Evolutionary conservation across 192 early-diverging fungal species (phyloP), one percentile per base, ranked within the genome.

Genomic region (Geranomyces michiganensis): DNA sequence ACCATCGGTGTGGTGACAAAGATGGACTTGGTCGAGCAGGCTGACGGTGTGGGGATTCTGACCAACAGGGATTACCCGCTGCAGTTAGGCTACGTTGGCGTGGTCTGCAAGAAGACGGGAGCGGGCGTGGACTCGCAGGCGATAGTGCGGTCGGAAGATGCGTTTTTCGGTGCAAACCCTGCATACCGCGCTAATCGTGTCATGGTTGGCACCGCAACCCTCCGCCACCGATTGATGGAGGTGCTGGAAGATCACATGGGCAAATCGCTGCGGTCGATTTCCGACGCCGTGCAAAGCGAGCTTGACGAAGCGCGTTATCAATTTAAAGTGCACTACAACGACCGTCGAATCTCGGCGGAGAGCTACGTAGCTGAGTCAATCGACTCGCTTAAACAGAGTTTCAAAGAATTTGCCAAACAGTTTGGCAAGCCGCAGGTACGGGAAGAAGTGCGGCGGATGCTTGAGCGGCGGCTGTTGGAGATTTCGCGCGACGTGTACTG

Each of bases 1-100:
- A 99, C 97, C 1, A 97, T 99, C 76, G 96, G 97, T 62, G 96
- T 99, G 47, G 82, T 99, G 75, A 99, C 97, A 56, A 99, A 99
- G 78, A 89, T 98, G 71, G 97, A 99, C 73, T 86, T 94, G 24
- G 92, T 96, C 0, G 88, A 94, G 59, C 92, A 95, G 41, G 85
- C 88, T 30, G 71, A 75, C 7, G 96, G 91, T 13, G 89, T 89
- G 0, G 83, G 81, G 5, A 93, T 96, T 75, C 84, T 99, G 32
- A 87, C 86, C 32, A 96, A 97, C 56, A 85, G 89, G 62, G 93
- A 99, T 70, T 99, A 97, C 73, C 95, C 97, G 36, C 76, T 99
- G 29, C 90, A 94, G 48, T 79, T 97, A 19, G 97, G 97, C 13
- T 99, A 99, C 73, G 91, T 99, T 73, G 97, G 97, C 33, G 95